Percentiles rank a stretch among this genome's conserved stretches.
Conservation (phyloP, 805 yeast genomes). For the Sugiyamaella lignohabitans region DNA sequence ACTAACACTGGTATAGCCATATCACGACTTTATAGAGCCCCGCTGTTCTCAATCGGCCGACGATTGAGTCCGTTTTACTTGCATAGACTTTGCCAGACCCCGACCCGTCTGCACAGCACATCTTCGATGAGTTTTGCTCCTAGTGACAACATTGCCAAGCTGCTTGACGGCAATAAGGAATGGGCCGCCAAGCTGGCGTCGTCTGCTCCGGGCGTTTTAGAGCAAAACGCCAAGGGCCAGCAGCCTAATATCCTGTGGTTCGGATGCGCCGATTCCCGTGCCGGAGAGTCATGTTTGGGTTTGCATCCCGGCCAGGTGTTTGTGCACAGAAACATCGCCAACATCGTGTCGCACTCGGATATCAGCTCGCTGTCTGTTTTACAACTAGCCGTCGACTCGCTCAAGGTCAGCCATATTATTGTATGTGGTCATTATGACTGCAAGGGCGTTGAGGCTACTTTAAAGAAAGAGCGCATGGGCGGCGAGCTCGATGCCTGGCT, state of each 20-base stretch:
- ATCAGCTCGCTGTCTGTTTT: slow-evolving; percentile 68
- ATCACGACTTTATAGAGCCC: background rate
- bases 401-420: slow-evolving; percentile 72
- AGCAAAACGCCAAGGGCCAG: slow-evolving; percentile 71
- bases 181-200: slow-evolving; percentile 44
- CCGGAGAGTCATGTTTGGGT: slow-evolving; percentile 68
- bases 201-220: slow-evolving; percentile 52
- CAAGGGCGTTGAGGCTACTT: slow-evolving; percentile 83
- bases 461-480: slow-evolving; percentile 58
- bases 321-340: slow-evolving; percentile 84
- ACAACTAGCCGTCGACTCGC: slow-evolving; percentile 80
- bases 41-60: background rate
- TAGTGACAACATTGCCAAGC: background rate
- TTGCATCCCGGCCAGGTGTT: slow-evolving; percentile 90
- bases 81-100: background rate
- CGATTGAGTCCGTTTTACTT: background rate
- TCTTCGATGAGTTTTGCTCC: background rate
- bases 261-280: slow-evolving; percentile 90
- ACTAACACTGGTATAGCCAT: background rate
- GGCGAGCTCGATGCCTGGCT: slow-evolving; percentile 70
- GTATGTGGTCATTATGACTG: slow-evolving; percentile 95
- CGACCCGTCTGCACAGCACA: background rate
- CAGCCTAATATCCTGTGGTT: slow-evolving; percentile 91
- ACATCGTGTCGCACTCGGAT: slow-evolving; percentile 62
- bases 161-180: slow-evolving; percentile 36